These are phyloP conservation scores for Pseudocercospora musae DNA, from an alignment of 2,329 filamentous ascomycete genomes.

Conservation along the genomic window DNA sequence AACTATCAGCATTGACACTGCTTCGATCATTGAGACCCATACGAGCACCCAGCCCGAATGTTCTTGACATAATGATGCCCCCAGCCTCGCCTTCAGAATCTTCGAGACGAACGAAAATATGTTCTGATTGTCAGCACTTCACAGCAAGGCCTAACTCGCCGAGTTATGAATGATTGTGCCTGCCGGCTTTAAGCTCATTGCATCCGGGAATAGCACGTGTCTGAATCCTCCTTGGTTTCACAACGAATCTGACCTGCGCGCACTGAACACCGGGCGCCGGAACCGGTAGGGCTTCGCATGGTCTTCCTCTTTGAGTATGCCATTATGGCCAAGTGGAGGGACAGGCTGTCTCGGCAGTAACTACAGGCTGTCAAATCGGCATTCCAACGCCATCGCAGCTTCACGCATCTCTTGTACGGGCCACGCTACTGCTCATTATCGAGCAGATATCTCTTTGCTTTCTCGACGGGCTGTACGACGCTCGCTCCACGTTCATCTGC, in stretches of 20 bases:
- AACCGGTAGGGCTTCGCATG: not conserved
- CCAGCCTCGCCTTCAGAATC: not conserved
- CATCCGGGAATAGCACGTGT: constrained; percentile 6
- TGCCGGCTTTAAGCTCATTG: not conserved
- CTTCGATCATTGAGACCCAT: not conserved
- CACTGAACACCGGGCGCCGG: not conserved
- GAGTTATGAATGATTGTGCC: not conserved
- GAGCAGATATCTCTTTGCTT: not conserved
- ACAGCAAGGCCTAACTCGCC: not conserved
- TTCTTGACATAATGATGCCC: not conserved
- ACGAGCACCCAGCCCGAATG: not conserved
- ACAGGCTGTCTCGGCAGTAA: not conserved
- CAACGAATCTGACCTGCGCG: not conserved
- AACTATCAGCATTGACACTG: not conserved
- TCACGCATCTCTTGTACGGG: too few relatives aligned
- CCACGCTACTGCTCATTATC: too few relatives aligned
- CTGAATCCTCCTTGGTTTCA: not conserved
- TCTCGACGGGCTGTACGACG: not conserved
- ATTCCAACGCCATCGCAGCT: too few relatives aligned
- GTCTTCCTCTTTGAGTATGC: not conserved
- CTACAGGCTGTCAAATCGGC: too few relatives aligned
- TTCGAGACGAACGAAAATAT: not conserved
- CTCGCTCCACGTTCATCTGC: not conserved
- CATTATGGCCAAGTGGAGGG: not conserved
- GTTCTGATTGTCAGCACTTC: not conserved